A percentile compares a stretch with the other conserved stretches of the same genome.
Conservation (phyloP, 1,284 basidiomycete species). For the Puccinia hordei region DNA sequence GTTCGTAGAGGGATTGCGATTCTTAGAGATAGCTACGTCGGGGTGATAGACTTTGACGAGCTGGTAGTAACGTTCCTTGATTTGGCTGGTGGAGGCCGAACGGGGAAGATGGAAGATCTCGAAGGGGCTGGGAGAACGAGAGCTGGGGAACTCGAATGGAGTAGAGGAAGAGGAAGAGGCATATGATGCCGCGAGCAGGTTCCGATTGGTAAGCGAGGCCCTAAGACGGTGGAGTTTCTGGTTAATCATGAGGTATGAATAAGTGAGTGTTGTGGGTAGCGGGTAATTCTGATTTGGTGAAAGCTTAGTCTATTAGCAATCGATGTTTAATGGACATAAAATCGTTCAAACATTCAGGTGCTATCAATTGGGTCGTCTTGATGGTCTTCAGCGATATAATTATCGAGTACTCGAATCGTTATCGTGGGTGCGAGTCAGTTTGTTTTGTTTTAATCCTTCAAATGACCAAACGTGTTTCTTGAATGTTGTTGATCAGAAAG, state of each 20-base stretch:
- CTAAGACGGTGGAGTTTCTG: neutral
- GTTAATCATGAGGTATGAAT: too few relatives aligned
- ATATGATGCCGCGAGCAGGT: neutral
- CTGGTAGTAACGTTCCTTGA: slow-evolving; percentile 58
- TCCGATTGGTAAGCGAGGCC: neutral
- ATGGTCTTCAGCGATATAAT: too few relatives aligned
- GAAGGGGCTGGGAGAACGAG: slow-evolving; percentile 54
- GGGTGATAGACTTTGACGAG: slow-evolving; percentile 56
- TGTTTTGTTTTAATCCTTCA: too few relatives aligned
- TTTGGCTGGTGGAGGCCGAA: slow-evolving; percentile 50
- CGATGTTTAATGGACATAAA: too few relatives aligned
- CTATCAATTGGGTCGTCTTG: too few relatives aligned
- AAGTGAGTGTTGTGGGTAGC: too few relatives aligned
- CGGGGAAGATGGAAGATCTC: slow-evolving; percentile 57
- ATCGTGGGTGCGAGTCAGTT: too few relatives aligned
- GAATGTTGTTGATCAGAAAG: slow-evolving; percentile 62
- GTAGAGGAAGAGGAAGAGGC: neutral
- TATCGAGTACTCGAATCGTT: too few relatives aligned
- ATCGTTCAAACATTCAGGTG: too few relatives aligned
- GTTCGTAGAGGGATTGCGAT: neutral
- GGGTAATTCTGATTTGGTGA: too few relatives aligned
- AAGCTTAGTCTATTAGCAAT: too few relatives aligned
- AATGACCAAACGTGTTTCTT: too few relatives aligned
- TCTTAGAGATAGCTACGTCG: slow-evolving; percentile 48
- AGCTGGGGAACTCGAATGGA: slow-evolving; percentile 17